A percentile compares a stretch with the other conserved stretches of the same genome.
These are phyloP conservation scores for Metschnikowia shivogae DNA, from an alignment of 805 yeast genomes.

Conservation along the genomic window DNA sequence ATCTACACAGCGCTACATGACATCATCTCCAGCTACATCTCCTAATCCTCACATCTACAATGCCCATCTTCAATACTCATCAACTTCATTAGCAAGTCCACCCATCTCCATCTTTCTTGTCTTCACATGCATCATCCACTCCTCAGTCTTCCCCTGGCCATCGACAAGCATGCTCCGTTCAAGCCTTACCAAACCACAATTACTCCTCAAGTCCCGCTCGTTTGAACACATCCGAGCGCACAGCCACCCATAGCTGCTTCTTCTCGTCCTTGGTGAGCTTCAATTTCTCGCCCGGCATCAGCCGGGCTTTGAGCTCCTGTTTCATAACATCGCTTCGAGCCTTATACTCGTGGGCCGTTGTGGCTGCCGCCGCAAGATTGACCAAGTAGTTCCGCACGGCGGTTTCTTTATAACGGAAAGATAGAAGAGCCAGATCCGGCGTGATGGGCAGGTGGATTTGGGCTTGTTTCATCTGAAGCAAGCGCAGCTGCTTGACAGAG, in stretches of 20 bases:
- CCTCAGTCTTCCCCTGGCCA: too few species aligned
- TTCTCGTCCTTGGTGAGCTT: slow-evolving; percentile 40
- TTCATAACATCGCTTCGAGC: slow-evolving; percentile 34
- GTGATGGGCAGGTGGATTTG: slow-evolving; percentile 25
- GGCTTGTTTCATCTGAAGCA: slow-evolving; percentile 34
- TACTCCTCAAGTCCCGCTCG: slow-evolving; percentile 42
- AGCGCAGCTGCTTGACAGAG: slow-evolving; percentile 44
- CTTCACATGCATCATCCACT: too few species aligned
- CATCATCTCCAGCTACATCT: too few species aligned
- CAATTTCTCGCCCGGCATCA: slow-evolving; percentile 17
- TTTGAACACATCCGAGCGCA: slow-evolving; percentile 47
- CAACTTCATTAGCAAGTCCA: too few species aligned
- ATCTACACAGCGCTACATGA: too few species aligned
- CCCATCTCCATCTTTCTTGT: too few species aligned
- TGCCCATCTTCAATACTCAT: too few species aligned
- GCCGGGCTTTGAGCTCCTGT: slow-evolving; percentile 17
- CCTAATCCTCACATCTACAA: too few species aligned
- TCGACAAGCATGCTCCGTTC: too few species aligned
- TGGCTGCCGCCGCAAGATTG: slow-evolving; percentile 53
- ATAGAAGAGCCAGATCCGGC: slow-evolving; percentile 29
- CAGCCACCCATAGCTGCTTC: slow-evolving; percentile 45
- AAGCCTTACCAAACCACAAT: neutral
- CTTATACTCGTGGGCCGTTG: slow-evolving; percentile 49
- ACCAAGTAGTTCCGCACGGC: slow-evolving; percentile 48
- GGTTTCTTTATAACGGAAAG: slow-evolving; percentile 39